phyloP scores from a whole-genome alignment of 2,329 filamentous ascomycete genomes.

The Coniochaeta pulveracea region DNA sequence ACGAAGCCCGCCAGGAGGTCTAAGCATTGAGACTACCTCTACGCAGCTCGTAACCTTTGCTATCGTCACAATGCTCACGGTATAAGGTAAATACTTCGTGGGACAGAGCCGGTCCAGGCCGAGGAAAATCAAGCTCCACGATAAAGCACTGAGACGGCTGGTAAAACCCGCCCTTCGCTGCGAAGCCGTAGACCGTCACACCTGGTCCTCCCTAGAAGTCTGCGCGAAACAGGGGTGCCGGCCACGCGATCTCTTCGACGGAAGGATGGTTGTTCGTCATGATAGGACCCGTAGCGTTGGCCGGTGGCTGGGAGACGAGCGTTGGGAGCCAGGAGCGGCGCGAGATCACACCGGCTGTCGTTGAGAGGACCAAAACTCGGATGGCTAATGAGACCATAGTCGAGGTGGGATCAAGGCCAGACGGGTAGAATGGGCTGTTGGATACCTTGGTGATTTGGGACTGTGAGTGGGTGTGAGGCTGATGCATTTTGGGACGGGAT shows the following conservation, averaged over 20 bases:
- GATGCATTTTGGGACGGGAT: neutral
- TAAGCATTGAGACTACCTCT: no score
- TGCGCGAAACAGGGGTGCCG: neutral
- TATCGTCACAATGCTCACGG: no score
- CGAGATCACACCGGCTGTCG: neutral
- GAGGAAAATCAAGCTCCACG: conserved; percentile 1
- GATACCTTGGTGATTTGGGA: neutral
- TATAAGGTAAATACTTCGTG: no score
- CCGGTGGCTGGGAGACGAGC: neutral
- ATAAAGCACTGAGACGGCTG: neutral
- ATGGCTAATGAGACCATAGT: neutral
- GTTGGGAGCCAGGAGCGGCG: neutral
- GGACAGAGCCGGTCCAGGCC: neutral
- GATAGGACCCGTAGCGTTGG: neutral
- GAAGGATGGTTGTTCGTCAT: neutral
- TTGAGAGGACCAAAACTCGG: neutral
- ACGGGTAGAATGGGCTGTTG: neutral
- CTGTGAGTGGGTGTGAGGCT: neutral
- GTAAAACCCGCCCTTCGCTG: neutral
- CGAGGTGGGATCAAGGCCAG: neutral
- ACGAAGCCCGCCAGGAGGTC: no score
- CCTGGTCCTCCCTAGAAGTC: neutral
- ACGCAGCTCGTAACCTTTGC: no score
- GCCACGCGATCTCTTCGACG: neutral
- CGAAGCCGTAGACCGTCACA: neutral